Evolutionary conservation across 1,284 basidiomycete species (phyloP).

Genomic region (Porodaedalea pini): DNA sequence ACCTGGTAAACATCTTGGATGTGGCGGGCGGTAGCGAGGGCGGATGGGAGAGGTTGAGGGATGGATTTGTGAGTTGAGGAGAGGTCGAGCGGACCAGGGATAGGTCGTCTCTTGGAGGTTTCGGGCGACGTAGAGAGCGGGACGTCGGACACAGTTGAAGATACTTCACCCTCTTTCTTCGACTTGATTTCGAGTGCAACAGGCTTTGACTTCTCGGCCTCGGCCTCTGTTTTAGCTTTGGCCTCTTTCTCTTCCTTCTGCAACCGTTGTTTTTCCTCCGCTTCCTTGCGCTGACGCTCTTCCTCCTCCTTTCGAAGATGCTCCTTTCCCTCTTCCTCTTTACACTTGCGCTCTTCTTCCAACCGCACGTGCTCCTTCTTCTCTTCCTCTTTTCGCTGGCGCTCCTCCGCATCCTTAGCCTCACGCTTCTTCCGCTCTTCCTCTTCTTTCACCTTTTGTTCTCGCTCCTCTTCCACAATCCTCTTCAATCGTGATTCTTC

Average conservation of each 20-base stretch:
- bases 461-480: conserved; percentile 25
- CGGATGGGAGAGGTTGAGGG: conserved; percentile 54
- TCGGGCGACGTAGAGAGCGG: conserved; percentile 33
- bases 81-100: conserved; percentile 71
- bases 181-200: conserved; percentile 25
- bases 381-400: conserved; percentile 30
- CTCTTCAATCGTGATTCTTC: conserved; percentile 34
- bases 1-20: conserved; percentile 83
- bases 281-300: conserved; percentile 32
- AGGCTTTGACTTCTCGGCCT: conserved; percentile 25
- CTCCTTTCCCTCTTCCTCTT: conserved; percentile 23
- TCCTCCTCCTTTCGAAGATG: conserved; percentile 28
- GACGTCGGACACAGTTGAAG: conserved; percentile 30
- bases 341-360: too few species aligned
- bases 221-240: conserved; percentile 36
- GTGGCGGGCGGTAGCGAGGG: conserved; percentile 68
- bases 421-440: conserved; percentile 25
- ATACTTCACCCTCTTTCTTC: conserved; percentile 22
- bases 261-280: conserved; percentile 34
- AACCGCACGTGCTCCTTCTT: too few species aligned
- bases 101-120: conserved; percentile 33
- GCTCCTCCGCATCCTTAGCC: conserved; percentile 30
- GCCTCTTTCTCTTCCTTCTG: conserved; percentile 29
- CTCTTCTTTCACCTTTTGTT: conserved; percentile 25
- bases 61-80: conserved; percentile 43